Evolutionary conservation across 2,329 filamentous ascomycete genomes (phyloP), one percentile per base, ranked within the genome.

Genomic region (Biscogniauxia marginata): DNA sequence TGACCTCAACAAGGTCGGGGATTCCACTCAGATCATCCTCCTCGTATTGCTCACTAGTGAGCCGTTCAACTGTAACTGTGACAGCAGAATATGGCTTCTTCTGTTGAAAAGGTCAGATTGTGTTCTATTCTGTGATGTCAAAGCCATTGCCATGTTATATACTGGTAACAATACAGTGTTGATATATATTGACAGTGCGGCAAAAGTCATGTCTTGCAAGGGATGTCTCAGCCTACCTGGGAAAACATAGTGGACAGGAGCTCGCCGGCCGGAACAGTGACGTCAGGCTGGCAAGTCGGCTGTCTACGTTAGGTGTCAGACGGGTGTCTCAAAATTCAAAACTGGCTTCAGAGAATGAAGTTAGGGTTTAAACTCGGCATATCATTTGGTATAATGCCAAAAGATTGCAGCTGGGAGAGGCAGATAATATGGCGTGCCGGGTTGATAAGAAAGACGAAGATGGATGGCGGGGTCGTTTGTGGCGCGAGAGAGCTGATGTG

Each of bases 71-170:
- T 62, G 91, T 90, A 53, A 96, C 93, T 34, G 93, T 96, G 61
- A 99, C 88, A 45, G 95, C 92, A 70, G 95, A 91, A 74, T 92
- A 98, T 3, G 93, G 93, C 74, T 95, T 95, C 77, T 93, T 87
- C 79, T 87, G 66, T 57, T 43, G 16, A 13, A 44, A 45, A 46
- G 19, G 58, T 62, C 39, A 19, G 39, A 24, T 25, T 16, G 8
- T 49, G 16, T 24, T 49, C 3, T 49, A 13, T 54, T 39, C 23
- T 34, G 48, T 23, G 16, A 25, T 39, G 46, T 22, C 7, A 21
- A n/a, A n/a, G n/a, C n/a, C n/a, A n/a, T n/a, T 46, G 44, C 18
- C 23, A 62, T 39, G 30, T 24, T n/a, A n/a, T n/a, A n/a, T n/a
- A n/a, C n/a, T n/a, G n/a, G n/a, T n/a, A n/a, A n/a, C n/a, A n/a